These are phyloP conservation scores for Phalaenopsis hybrid DNA, from an alignment of 116 monocot genomes.

Conservation along the genomic window DNA sequence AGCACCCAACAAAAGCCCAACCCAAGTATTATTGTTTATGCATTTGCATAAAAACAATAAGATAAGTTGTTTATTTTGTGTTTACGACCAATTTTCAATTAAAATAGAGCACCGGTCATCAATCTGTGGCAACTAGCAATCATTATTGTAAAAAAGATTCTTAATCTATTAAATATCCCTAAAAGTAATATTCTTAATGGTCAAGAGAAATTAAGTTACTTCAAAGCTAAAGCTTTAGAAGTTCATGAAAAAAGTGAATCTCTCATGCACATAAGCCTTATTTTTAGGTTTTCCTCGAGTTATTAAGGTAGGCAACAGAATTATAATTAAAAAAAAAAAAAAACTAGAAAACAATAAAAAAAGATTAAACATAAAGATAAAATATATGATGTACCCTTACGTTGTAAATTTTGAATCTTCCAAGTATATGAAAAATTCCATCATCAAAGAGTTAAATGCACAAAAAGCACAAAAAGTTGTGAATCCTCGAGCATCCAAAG, in stretches of 20 bases:
- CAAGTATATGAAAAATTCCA: not conserved
- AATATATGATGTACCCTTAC: not conserved
- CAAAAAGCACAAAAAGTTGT: too few relatives aligned
- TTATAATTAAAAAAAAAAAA: not conserved
- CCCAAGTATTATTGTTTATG: not conserved
- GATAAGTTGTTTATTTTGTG: too few relatives aligned
- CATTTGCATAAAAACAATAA: not conserved
- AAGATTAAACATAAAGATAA: not conserved
- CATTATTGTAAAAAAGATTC: not conserved
- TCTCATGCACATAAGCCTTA: too few relatives aligned
- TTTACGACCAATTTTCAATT: not conserved
- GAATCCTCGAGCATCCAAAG: too few relatives aligned
- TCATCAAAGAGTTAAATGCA: not conserved
- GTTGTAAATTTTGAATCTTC: not conserved
- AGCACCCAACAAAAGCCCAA: not conserved
- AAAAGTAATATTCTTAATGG: not conserved
- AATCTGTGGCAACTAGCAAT: not conserved
- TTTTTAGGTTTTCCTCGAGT: not conserved
- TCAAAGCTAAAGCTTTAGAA: too few relatives aligned
- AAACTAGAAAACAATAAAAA: not conserved
- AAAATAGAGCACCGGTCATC: not conserved
- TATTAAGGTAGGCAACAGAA: not conserved
- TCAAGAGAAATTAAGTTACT: not conserved
- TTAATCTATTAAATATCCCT: not conserved
- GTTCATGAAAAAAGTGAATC: too few relatives aligned